Base-by-base conservation (phyloP, 2,329 filamentous ascomycete genomes). In the Hymenoscyphus occultus region DNA sequence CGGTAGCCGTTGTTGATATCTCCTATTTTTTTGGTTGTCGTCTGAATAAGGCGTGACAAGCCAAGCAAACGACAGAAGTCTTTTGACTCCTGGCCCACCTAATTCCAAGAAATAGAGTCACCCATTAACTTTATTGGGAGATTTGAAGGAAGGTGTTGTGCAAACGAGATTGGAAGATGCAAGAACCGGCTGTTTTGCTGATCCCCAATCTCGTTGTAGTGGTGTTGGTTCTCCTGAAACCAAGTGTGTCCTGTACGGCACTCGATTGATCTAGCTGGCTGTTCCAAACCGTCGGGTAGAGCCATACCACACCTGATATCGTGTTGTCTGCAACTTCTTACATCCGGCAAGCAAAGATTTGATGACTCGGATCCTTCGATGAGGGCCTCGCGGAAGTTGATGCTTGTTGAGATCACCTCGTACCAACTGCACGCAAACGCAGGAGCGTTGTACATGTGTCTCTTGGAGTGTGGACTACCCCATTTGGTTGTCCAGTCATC, bases 311-410 rank as follows among this genome's bases (percentile, higher is more conserved):
- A 28, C 28, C 28, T 28, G 28, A 28, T 28, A 28, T 39, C 28
- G 32, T 57, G 32, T 57, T 35, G 28, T 39, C 32, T 39, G n/a
- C 32, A 57, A 6, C 14, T 28, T 35, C 54, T n/a, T 32, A 57
- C 28, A 28, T 39, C 16, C 14, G 22, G 14, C 22, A 9, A 31
- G 10, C 35, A 13, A 31, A 35, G 10, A 13, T 35, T 31, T 56
- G 22, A n/a, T 9, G 22, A 56, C 35, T 28, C 54, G n/a, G 32
- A 57, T 57, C 54, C 54, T 57, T 57, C 54, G 19, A 57, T 39
- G 28, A 57, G 54, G 54, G 54, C 54, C 16, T 57, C 31, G 28
- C 54, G 54, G 54, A 35, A 57, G 32, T 57, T 57, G 32, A 57
- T 32, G 2, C 54, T 32, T 28, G 54, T 57, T 57, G 54, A 32